Percentiles rank a stretch among this genome's conserved stretches.
Evolutionary conservation across 768 basidiomycete species (phyloP).

Genomic region (Strobilomyces echinocephalus): DNA sequence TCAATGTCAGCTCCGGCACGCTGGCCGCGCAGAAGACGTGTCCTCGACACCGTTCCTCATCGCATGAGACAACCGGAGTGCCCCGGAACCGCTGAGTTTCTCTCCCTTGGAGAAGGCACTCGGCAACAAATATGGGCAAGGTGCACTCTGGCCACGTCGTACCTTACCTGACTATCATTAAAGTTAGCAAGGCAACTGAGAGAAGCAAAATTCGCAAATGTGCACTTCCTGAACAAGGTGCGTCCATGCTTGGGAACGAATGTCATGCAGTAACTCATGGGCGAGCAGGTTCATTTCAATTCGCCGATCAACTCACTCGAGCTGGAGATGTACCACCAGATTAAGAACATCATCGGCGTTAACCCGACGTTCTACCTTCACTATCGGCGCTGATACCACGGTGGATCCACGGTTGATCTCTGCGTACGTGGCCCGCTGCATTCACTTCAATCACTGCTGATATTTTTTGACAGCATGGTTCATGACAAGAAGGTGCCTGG

Average conservation of each 20-base stretch:
- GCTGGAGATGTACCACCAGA: slow-evolving; percentile 43
- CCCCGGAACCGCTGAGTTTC: no score
- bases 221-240: slow-evolving; percentile 98
- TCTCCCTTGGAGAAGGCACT: no score
- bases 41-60: slow-evolving; percentile 85
- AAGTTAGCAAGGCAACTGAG: slow-evolving; percentile 94
- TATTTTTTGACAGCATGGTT: slow-evolving; percentile 65
- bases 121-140: no score
- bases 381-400: slow-evolving; percentile 92
- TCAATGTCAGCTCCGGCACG: slow-evolving; percentile 52
- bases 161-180: slow-evolving; percentile 86
- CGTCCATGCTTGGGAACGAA: slow-evolving; percentile 6
- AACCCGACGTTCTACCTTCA: slow-evolving; percentile 97
- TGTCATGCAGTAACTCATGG: slow-evolving; percentile 32
- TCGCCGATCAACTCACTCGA: slow-evolving; percentile 92
- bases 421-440: slow-evolving; percentile 33
- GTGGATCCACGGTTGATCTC: slow-evolving; percentile 54
- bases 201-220: slow-evolving; percentile 99
- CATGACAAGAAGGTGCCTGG: slow-evolving; percentile 94
- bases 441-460: neutral
- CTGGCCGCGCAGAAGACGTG: slow-evolving; percentile 70
- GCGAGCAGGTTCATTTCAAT: slow-evolving; percentile 76
- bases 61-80: slow-evolving; percentile 86
- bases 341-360: slow-evolving; percentile 99
- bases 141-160: no score